Evolutionary conservation across 2,329 filamentous ascomycete genomes (phyloP), one percentile per base, ranked within the genome.

Genomic region (Paraconiothyrium brasiliense): DNA sequence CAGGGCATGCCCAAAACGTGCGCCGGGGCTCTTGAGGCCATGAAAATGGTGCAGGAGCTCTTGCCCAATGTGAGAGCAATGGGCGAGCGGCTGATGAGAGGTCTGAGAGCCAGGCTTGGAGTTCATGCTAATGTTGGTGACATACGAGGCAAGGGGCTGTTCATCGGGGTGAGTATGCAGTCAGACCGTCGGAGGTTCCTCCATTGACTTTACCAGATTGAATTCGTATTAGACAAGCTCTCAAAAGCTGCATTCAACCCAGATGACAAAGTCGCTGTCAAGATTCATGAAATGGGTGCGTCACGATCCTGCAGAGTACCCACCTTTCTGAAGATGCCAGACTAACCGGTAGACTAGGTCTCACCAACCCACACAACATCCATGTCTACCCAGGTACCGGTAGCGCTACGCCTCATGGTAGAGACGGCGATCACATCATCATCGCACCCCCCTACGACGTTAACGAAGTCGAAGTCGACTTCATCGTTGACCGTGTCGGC

Each of bases 391-490:
- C 87, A 1, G 89, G 89, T 0, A 79, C 80, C 0, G 90, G 90
- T 1, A 87, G 87, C 0, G 85, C 81, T 0, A 88, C 35, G 5
- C 46, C 46, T 13, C 10, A 91, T 48, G 82, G 85, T 1, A 71
- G 74, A n/a, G 72, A 73, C 1, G 90, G 91, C 10, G 91, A 94
- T 70, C 89, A 92, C 74, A 80, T 92, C 39, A 82, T 93, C 30
- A 70, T 94, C 11, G 86, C 90, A 1, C 91, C 91, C 5, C 84
- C 91, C 0, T 92, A 88, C 76, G 92, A 86, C 48, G 82, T 89
- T 24, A 87, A 84, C 0, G 77, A 78, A 47, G 80, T 81, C 8
- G 87, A 90, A 22, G 79, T 91, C 55, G 81, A 86, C 14, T 71
- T 79, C 27, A 85, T 90, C 57, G 86, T 86, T 2, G 78, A 83